Conservation (phyloP, 176 grass and related monocot genomes). For the Musa troglodytarum region DNA sequence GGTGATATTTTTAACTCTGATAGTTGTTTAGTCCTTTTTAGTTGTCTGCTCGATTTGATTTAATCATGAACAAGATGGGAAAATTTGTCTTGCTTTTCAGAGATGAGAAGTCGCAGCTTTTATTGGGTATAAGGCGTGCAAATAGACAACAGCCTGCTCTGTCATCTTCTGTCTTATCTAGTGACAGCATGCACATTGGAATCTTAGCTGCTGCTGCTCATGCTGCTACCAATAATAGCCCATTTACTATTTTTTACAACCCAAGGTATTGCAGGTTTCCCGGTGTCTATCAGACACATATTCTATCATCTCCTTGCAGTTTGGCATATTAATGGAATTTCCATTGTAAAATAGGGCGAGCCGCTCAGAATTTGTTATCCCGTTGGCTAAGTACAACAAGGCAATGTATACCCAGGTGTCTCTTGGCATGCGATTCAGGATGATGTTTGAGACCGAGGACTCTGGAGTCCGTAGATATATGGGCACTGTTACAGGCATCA, state of each 20-base stretch:
- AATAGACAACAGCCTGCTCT: constrained; percentile 79
- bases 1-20: too few relatives aligned
- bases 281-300: not conserved
- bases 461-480: constrained; percentile 92
- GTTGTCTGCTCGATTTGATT: not conserved
- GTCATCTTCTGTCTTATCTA: constrained; percentile 95
- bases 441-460: constrained; percentile 97
- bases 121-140: constrained; percentile 69
- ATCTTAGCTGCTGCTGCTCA: constrained; percentile 95
- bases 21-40: too few relatives aligned
- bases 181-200: constrained; percentile 98
- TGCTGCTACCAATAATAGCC: constrained; percentile 79
- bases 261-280: constrained; percentile 57
- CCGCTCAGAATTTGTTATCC: constrained; percentile 92
- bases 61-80: not conserved
- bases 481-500: constrained; percentile 94
- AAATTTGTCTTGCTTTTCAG: constrained; percentile 30
- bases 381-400: constrained; percentile 93
- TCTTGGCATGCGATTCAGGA: constrained; percentile 96
- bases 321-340: constrained; percentile 6
- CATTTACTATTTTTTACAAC: constrained; percentile 97
- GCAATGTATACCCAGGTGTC: constrained; percentile 96
- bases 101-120: constrained; percentile 98
- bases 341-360: constrained; percentile 51
- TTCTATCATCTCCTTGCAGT: not conserved